Evolutionary conservation across 1,284 basidiomycete genomes (phyloP).

Genomic region (Lignosus rhinocerotis): DNA sequence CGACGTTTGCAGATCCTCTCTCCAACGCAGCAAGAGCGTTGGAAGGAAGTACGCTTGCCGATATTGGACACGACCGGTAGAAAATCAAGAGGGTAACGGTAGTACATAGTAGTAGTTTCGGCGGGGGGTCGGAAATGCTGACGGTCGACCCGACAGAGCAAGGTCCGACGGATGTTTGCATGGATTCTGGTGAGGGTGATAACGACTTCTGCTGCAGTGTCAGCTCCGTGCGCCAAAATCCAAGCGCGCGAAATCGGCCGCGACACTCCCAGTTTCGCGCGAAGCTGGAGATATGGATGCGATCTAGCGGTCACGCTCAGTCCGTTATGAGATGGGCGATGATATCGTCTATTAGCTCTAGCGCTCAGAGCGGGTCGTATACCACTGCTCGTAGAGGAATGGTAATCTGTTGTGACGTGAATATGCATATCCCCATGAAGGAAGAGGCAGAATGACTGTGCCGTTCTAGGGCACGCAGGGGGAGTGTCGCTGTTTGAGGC

Average conservation of each 20-base stretch:
- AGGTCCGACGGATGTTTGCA: slow-evolving; percentile 13
- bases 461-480: slow-evolving; percentile 79
- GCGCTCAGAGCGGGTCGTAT: slow-evolving; percentile 73
- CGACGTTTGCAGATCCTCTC: slow-evolving; percentile 57
- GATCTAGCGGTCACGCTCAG: slow-evolving; percentile 65
- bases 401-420: slow-evolving; percentile 60
- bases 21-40: slow-evolving; percentile 50
- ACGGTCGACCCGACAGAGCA: slow-evolving; percentile 65
- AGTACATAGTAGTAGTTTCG: slow-evolving; percentile 45
- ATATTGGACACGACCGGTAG: slow-evolving; percentile 48
- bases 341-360: slow-evolving; percentile 55
- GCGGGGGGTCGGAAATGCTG: slow-evolving; percentile 64
- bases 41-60: slow-evolving; percentile 45
- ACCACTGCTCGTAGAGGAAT: slow-evolving; percentile 84
- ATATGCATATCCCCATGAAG: too few relatives aligned
- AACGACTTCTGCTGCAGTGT: slow-evolving; percentile 29
- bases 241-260: slow-evolving; percentile 62
- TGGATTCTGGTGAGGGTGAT: background rate
- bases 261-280: slow-evolving; percentile 86
- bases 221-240: slow-evolving; percentile 47
- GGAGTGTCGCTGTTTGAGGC: slow-evolving; percentile 84
- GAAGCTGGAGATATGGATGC: slow-evolving; percentile 88
- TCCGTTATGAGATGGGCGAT: slow-evolving; percentile 57
- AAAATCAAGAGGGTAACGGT: slow-evolving; percentile 64
- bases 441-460: slow-evolving; percentile 27